A percentile compares a stretch with the other conserved stretches of the same genome.
These are phyloP conservation scores for Eremochloa ophiuroides DNA, from an alignment of 176 grass and related monocot species.

Conservation along the genomic window DNA sequence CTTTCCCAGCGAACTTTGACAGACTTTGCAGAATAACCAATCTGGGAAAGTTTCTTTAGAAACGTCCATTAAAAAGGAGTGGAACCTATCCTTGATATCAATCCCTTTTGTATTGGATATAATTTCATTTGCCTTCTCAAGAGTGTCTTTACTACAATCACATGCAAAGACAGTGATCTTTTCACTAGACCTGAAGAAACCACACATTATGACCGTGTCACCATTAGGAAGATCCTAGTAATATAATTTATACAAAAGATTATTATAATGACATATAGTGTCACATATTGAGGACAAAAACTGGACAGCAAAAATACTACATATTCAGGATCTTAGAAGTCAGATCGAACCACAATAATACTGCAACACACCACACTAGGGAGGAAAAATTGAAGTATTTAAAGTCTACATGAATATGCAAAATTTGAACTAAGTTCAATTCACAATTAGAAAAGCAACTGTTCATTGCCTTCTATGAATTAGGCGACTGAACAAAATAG, in stretches of 20 bases:
- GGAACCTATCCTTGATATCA: conserved; percentile 48
- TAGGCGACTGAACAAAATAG: background rate
- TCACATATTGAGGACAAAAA: background rate
- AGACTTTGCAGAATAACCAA: conserved; percentile 76
- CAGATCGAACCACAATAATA: background rate
- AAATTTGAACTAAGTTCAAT: background rate
- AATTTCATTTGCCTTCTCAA: conserved; percentile 76
- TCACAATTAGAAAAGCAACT: background rate
- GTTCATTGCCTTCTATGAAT: background rate
- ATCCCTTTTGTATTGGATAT: conserved; percentile 36
- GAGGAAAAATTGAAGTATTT: background rate
- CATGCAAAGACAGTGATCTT: conserved; percentile 74
- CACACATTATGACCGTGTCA: conserved; percentile 3
- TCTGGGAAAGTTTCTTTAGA: conserved; percentile 60
- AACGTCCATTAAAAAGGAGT: conserved; percentile 75
- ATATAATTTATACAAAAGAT: background rate
- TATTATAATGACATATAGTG: background rate
- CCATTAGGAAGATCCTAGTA: conserved; percentile 9
- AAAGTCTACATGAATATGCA: background rate
- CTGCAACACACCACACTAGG: background rate
- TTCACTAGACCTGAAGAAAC: conserved; percentile 66
- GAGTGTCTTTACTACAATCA: conserved; percentile 92
- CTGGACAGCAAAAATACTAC: background rate
- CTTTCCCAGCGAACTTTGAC: conserved; percentile 47
- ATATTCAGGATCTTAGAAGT: background rate